Conservation (phyloP, 306 rosid species). For the Potentilla sterilis region DNA sequence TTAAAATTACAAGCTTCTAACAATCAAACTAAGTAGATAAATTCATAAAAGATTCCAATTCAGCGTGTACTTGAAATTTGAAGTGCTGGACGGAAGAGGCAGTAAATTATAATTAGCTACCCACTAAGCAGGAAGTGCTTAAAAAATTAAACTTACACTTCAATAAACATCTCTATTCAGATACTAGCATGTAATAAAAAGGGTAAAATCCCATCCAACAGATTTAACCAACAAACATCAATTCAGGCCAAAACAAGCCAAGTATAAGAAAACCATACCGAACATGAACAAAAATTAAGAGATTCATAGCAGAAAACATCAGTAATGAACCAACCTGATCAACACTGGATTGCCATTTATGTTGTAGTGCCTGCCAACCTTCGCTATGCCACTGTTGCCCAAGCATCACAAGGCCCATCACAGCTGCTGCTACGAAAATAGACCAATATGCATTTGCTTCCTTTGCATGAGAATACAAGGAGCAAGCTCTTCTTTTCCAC, state of each 20-base stretch:
- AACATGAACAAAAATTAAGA: neutral
- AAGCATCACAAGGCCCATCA: slow-evolving; percentile 78
- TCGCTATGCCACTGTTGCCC: slow-evolving; percentile 94
- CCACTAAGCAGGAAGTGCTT: neutral
- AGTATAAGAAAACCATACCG: neutral
- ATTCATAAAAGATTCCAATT: neutral
- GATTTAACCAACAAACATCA: neutral
- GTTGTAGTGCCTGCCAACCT: slow-evolving; percentile 69
- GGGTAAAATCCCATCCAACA: neutral
- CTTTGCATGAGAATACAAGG: slow-evolving; percentile 83
- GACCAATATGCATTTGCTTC: slow-evolving; percentile 91
- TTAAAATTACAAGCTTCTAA: neutral
- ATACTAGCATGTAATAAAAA: neutral
- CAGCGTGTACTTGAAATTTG: neutral
- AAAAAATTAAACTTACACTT: neutral
- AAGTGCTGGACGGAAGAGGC: neutral
- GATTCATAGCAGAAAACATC: slow-evolving; percentile 1
- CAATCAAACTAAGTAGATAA: neutral
- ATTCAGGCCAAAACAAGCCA: slow-evolving; percentile 1
- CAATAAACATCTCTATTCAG: neutral
- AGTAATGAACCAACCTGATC: slow-evolving; percentile 46
- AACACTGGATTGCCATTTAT: slow-evolving; percentile 62
- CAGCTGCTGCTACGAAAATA: slow-evolving; percentile 82
- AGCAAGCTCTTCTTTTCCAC: slow-evolving; percentile 94
- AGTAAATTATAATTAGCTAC: neutral